Conservation (phyloP, 169 alveolate species). For the Eimeria praecox region DNA sequence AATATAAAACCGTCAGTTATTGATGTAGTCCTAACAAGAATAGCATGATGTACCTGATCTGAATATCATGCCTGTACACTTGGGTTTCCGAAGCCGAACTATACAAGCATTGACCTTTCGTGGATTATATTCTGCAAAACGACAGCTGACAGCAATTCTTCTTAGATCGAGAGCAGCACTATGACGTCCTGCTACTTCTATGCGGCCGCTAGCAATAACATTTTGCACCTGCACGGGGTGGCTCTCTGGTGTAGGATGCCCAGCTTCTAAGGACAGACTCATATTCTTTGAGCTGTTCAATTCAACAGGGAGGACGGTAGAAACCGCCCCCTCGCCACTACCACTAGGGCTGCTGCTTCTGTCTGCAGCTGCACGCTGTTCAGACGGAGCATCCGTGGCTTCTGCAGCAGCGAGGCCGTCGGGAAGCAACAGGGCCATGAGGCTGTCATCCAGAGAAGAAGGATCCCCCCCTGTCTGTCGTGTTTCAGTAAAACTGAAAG, state of each 20-base stretch:
- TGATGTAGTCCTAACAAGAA: too few relatives aligned
- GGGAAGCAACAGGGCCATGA: slow-evolving; percentile 63
- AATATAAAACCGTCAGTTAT: too few relatives aligned
- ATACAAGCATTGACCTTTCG: slow-evolving; percentile 94
- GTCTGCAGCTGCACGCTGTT: background rate
- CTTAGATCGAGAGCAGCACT: slow-evolving; percentile 88
- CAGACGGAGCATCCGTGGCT: background rate
- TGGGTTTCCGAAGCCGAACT: slow-evolving; percentile 94
- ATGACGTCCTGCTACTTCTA: slow-evolving; percentile 79
- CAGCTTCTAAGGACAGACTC: background rate
- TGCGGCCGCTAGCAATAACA: slow-evolving; percentile 93
- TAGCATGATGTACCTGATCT: slow-evolving; percentile 67
- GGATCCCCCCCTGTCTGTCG: slow-evolving; percentile 20
- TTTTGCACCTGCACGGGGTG: slow-evolving; percentile 89
- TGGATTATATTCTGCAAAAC: slow-evolving; percentile 95
- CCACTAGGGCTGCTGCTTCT: slow-evolving; percentile 11
- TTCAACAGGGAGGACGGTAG: background rate
- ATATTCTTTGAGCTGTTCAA: background rate
- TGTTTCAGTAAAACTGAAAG: background rate
- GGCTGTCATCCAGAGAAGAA: slow-evolving; percentile 31
- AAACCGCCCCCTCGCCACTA: background rate
- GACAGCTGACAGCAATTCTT: slow-evolving; percentile 90
- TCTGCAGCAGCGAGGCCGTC: background rate
- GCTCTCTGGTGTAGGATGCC: slow-evolving; percentile 26
- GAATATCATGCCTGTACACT: slow-evolving; percentile 92